Percentiles rank a stretch among this genome's conserved stretches.
Conservation (phyloP, 1,139 yeast species). For the Keqinozyma sinolaborantium region DNA sequence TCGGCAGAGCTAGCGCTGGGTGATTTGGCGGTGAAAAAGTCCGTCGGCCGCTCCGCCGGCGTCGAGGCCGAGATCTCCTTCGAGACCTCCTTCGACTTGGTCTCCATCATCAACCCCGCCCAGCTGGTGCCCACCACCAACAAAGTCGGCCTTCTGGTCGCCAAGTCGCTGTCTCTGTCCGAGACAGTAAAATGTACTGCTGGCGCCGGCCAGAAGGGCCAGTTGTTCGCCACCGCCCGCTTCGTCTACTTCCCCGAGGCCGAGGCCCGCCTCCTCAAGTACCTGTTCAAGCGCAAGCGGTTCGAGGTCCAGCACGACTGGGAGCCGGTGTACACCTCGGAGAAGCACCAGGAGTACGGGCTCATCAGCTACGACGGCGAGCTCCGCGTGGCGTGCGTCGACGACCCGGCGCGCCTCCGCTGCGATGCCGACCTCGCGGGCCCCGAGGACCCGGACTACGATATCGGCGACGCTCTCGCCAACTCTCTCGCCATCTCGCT, state of each 20-base stretch:
- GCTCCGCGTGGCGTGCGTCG: constrained; percentile 13
- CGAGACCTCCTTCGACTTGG: not conserved
- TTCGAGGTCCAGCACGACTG: constrained; percentile 4
- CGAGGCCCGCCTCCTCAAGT: constrained; percentile 7
- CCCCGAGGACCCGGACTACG: constrained; percentile 7
- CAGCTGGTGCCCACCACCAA: not conserved
- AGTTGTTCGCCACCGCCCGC: constrained; percentile 9
- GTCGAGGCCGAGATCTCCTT: not conserved
- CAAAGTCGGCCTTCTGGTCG: not conserved
- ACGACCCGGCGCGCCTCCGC: constrained; percentile 4
- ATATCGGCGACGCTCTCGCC: constrained; percentile 1
- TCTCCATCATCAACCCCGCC: not conserved
- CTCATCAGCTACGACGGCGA: constrained; percentile 11
- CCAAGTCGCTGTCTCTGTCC: not conserved
- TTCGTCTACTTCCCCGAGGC: constrained; percentile 11
- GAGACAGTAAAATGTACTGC: constrained; percentile 8
- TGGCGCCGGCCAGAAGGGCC: constrained; percentile 7
- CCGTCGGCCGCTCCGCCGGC: not conserved
- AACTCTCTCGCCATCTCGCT: no score
- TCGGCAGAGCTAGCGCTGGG: not conserved
- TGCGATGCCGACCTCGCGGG: constrained; percentile 4
- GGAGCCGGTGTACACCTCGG: constrained; percentile 7
- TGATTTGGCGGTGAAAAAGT: not conserved
- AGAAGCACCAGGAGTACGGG: constrained; percentile 8
- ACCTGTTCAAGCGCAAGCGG: not conserved